phyloP scores from a whole-genome alignment of 2,329 filamentous ascomycete species.

The Gremmenia infestans region DNA sequence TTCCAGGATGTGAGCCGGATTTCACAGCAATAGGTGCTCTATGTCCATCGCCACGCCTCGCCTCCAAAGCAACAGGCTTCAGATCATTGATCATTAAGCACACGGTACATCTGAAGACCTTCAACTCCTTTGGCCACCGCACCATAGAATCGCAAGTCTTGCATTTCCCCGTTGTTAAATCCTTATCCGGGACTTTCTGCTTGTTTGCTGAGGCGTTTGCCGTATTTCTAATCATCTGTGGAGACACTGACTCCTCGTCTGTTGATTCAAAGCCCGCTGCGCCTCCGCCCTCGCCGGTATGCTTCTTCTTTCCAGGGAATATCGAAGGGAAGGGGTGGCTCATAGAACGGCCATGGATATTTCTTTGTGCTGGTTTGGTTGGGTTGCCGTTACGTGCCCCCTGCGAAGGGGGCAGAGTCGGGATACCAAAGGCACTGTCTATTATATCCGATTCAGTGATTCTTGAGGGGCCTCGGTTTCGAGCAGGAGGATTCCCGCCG shows the following conservation, averaged over 20 bases:
- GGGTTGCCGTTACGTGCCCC: constrained; percentile 9
- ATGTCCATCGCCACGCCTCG: constrained; percentile 25
- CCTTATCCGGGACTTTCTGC: constrained; percentile 42
- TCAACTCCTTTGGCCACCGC: constrained; percentile 69
- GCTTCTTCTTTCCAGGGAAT: constrained; percentile 57
- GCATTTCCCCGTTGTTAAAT: constrained; percentile 67
- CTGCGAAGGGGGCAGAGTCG: constrained; percentile 20
- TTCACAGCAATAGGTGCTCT: constrained; percentile 15
- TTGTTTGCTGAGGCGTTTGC: constrained; percentile 9
- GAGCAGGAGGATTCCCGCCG: constrained; percentile 13
- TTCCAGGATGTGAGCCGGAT: constrained; percentile 14
- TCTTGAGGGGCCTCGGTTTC: constrained; percentile 16
- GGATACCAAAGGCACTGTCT: constrained; percentile 30
- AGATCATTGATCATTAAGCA: constrained; percentile 84
- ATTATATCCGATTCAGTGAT: constrained; percentile 30
- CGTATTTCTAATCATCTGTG: constrained; percentile 7
- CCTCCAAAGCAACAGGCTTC: constrained; percentile 36
- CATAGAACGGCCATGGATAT: constrained; percentile 47
- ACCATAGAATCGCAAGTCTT: constrained; percentile 82
- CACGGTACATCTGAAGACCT: constrained; percentile 75
- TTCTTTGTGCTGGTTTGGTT: constrained; percentile 10
- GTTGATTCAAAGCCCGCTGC: constrained; percentile 40
- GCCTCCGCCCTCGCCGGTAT: constrained; percentile 35
- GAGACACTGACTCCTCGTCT: constrained; percentile 39
- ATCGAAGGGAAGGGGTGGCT: constrained; percentile 76